phyloP scores from a whole-genome alignment of 495 filamentous ascomycete genomes.

The Tetracladium setigerum region DNA sequence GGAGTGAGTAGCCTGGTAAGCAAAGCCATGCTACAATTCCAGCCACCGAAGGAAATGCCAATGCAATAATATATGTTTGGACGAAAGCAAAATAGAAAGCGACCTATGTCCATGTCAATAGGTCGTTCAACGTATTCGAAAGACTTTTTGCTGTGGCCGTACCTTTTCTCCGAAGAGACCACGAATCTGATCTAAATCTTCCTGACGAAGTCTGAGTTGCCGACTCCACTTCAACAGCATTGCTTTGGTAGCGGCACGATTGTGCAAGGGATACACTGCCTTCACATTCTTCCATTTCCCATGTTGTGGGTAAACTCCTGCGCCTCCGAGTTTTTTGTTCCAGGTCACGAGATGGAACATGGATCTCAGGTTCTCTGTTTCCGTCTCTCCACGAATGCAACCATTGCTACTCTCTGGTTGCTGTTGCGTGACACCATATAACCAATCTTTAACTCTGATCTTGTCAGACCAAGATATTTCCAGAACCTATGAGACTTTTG shows the following conservation, averaged over 20 bases:
- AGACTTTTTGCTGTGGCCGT: neutral
- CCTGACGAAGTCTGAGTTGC: neutral
- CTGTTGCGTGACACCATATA: neutral
- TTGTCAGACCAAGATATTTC: no score
- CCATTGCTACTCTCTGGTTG: constrained; percentile 1
- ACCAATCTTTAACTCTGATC: constrained; percentile 11
- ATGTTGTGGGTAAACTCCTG: constrained; percentile 4
- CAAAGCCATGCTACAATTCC: constrained; percentile 2
- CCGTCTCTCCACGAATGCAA: neutral
- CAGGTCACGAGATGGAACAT: constrained; percentile 6
- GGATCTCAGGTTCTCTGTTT: neutral
- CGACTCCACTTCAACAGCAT: constrained; percentile 4
- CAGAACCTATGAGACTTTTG: neutral
- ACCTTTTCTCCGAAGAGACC: constrained; percentile 11
- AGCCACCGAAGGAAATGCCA: constrained; percentile 9
- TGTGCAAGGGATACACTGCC: constrained; percentile 8
- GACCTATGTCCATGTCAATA: neutral
- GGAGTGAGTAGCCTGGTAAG: neutral
- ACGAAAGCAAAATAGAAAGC: neutral
- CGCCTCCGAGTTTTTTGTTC: constrained; percentile 3
- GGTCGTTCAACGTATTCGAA: constrained; percentile 2
- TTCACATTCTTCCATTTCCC: constrained; percentile 10
- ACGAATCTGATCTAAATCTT: constrained; percentile 10
- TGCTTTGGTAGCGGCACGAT: constrained; percentile 1
- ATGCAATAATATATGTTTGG: neutral